Evolutionary conservation across 495 filamentous ascomycete genomes (phyloP).

Genomic region (Penicillium malachiteum): DNA sequence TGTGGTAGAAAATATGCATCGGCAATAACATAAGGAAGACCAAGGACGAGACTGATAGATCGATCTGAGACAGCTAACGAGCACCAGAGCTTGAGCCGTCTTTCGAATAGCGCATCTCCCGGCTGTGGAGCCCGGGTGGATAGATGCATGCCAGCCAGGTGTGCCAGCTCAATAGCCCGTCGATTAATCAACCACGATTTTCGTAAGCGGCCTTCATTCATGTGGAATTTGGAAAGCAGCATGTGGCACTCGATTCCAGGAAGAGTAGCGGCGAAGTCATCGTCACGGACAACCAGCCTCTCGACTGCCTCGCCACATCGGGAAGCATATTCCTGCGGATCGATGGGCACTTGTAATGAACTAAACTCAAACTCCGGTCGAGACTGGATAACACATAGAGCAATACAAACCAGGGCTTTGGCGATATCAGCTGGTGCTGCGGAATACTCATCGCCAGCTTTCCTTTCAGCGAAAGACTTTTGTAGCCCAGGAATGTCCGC

Average conservation of each 20-base stretch:
- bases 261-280: constrained; percentile 46
- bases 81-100: constrained; percentile 45
- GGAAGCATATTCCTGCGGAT: constrained; percentile 27
- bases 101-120: constrained; percentile 21
- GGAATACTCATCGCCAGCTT: constrained; percentile 5
- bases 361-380: constrained; percentile 26
- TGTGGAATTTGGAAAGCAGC: constrained; percentile 45
- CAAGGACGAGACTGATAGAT: constrained; percentile 47
- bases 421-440: constrained; percentile 33
- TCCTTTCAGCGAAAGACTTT: constrained; percentile 1
- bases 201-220: constrained; percentile 51
- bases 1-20: constrained; percentile 35
- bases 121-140: constrained; percentile 23
- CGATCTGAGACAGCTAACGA: constrained; percentile 44
- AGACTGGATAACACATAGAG: constrained; percentile 34
- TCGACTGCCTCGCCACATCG: constrained; percentile 38
- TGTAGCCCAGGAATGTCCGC: constrained; percentile 26
- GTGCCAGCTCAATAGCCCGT: constrained; percentile 46
- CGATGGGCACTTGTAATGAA: constrained; percentile 20
- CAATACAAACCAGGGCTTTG: constrained; percentile 37
- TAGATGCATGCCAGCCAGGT: constrained; percentile 46
- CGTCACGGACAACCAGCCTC: constrained; percentile 44
- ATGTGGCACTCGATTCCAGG: constrained; percentile 52
- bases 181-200: constrained; percentile 49
- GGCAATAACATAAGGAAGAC: constrained; percentile 47